Percentiles rank a stretch among this genome's conserved stretches.
These are phyloP conservation scores for Pneumocystis jirovecii DNA, from an alignment of 1,139 yeast genomes.

Conservation along the genomic window DNA sequence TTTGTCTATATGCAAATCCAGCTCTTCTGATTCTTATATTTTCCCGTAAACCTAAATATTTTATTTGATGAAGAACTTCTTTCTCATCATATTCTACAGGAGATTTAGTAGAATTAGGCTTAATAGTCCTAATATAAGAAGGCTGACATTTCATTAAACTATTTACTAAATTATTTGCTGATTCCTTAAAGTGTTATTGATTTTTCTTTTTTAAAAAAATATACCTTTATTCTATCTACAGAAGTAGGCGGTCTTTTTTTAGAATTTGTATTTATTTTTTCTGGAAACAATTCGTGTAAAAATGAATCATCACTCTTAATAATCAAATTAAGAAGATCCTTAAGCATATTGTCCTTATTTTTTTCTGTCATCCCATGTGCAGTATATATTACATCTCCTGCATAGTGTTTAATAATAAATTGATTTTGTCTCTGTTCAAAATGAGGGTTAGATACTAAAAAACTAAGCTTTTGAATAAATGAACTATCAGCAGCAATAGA, in stretches of 20 bases:
- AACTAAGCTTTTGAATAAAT: slow-evolving; percentile 77
- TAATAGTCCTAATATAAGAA: slow-evolving; percentile 91
- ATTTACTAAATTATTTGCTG: slow-evolving; percentile 82
- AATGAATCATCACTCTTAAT: slow-evolving; percentile 58
- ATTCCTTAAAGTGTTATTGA: slow-evolving; percentile 23
- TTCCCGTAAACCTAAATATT: slow-evolving; percentile 89
- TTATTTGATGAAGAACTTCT: slow-evolving; percentile 89
- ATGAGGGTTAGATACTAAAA: slow-evolving; percentile 70
- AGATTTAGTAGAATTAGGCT: slow-evolving; percentile 87
- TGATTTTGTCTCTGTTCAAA: slow-evolving; percentile 81
- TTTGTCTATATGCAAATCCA: slow-evolving; percentile 95
- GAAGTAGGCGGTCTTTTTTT: slow-evolving; percentile 93
- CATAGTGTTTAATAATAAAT: slow-evolving; percentile 88
- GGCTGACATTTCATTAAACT: slow-evolving; percentile 84
- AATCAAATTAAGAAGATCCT: slow-evolving; percentile 69
- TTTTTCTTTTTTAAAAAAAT: background rate
- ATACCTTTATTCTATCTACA: slow-evolving; percentile 69
- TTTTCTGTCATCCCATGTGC: slow-evolving; percentile 88
- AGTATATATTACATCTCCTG: slow-evolving; percentile 95
- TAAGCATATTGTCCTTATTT: slow-evolving; percentile 85
- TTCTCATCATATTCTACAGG: slow-evolving; percentile 79
- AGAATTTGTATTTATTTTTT: slow-evolving; percentile 54
- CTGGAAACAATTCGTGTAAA: slow-evolving; percentile 58
- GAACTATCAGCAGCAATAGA: slow-evolving; percentile 94
- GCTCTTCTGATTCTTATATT: slow-evolving; percentile 97